Conservation (phyloP, 2,329 filamentous ascomycete species). For the Penicillium sp. region DNA sequence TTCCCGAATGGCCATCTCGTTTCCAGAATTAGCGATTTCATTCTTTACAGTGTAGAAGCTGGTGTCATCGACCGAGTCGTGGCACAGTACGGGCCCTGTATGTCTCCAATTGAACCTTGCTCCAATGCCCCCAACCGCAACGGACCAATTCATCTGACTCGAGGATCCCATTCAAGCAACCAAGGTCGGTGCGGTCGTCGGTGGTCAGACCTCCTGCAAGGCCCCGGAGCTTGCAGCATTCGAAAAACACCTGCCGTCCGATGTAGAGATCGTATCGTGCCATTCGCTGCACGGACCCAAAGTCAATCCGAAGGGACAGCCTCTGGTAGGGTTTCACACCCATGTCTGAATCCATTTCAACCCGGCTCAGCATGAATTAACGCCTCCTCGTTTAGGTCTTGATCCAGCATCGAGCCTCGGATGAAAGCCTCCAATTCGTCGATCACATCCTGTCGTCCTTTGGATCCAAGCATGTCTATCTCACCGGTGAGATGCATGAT, state of each 20-base stretch:
- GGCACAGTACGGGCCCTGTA: conserved; percentile 89
- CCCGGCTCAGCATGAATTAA: conserved; percentile 19
- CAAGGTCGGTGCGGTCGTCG: conserved; percentile 92
- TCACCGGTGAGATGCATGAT: conserved; percentile 87
- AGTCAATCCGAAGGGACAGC: conserved; percentile 86
- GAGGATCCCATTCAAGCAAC: conserved; percentile 66
- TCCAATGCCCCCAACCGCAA: conserved; percentile 5
- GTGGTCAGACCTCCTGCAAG: conserved; percentile 97
- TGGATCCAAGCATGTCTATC: conserved; percentile 81
- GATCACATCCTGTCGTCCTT: conserved; percentile 82
- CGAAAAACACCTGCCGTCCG: conserved; percentile 80
- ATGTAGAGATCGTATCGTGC: conserved; percentile 93
- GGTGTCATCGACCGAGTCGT: conserved; percentile 87
- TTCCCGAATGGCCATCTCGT: conserved; percentile 94
- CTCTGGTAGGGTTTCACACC: conserved; percentile 64
- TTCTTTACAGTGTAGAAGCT: conserved; percentile 98
- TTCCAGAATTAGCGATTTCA: conserved; percentile 94
- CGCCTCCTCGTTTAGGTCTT: conserved; percentile 59
- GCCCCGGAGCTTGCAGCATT: conserved; percentile 94
- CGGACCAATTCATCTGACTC: conserved; percentile 28
- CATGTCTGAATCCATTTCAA: conserved; percentile 16
- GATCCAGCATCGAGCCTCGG: conserved; percentile 87
- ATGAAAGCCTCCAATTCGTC: conserved; percentile 76
- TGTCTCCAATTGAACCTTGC: conserved; percentile 41
- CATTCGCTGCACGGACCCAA: conserved; percentile 95